Percentiles rank a stretch among this genome's conserved stretches.
Evolutionary conservation across 306 rosid species (phyloP).

Genomic region (Dryas octopetala): DNA sequence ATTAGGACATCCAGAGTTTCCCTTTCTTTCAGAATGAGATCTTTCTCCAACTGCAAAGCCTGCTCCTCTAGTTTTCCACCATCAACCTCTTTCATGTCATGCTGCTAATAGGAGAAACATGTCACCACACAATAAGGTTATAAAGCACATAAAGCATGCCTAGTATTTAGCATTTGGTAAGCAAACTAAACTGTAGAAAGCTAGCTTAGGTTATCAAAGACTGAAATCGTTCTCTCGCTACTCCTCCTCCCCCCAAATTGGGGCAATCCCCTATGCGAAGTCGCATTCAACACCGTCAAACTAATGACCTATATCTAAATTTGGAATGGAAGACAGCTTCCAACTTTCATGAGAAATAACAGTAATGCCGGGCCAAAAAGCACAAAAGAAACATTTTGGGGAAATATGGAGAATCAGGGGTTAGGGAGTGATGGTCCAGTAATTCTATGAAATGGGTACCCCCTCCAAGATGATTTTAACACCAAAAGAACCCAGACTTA

Average conservation of each 20-base stretch:
- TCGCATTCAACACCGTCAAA: no score
- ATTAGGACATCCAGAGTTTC: slow-evolving; percentile 54
- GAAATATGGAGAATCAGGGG: not conserved
- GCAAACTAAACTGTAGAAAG: not conserved
- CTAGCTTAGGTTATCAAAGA: not conserved
- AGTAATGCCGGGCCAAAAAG: not conserved
- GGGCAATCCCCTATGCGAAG: no score
- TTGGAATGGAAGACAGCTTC: no score
- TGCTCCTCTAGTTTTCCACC: slow-evolving; percentile 41
- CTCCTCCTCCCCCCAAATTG: no score
- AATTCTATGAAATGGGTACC: not conserved
- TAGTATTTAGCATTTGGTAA: not conserved
- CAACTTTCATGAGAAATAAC: not conserved
- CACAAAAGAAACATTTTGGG: not conserved
- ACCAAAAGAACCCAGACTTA: not conserved
- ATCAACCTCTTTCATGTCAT: slow-evolving; percentile 36
- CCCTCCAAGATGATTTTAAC: not conserved
- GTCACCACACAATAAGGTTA: not conserved
- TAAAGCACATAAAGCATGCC: not conserved
- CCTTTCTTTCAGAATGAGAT: slow-evolving; percentile 52
- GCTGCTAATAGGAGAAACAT: slow-evolving; percentile 22
- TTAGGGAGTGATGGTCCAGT: not conserved
- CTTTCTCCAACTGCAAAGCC: slow-evolving; percentile 44
- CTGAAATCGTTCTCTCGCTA: not conserved
- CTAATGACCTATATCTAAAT: no score